phyloP scores from a whole-genome alignment of 2,329 filamentous ascomycete genomes.

The Neoascochyta sp. region DNA sequence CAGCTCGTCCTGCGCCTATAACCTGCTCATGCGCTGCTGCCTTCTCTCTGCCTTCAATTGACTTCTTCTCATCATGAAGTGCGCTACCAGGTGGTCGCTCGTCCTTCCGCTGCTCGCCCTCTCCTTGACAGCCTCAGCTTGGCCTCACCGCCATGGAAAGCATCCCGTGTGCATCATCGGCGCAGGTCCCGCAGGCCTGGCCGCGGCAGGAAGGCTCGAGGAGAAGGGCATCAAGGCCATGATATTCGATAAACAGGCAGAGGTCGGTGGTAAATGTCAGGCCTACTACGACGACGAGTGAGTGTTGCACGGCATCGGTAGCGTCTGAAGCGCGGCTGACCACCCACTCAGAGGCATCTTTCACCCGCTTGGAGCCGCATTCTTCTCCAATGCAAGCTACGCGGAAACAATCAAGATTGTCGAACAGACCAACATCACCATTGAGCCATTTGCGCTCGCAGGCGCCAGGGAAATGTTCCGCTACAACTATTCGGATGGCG shows the following conservation, averaged over 20 bases:
- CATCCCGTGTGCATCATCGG: constrained; percentile 39
- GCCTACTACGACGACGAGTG: constrained; percentile 38
- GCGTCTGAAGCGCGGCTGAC: constrained; percentile 31
- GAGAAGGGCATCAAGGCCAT: constrained; percentile 36
- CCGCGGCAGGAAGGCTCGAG: constrained; percentile 32
- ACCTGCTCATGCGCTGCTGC: constrained; percentile 21
- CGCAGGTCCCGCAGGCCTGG: constrained; percentile 37
- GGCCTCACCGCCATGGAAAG: constrained; percentile 21
- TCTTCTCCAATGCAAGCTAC: constrained; percentile 39
- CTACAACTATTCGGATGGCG: constrained; percentile 34
- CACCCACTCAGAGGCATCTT: constrained; percentile 36
- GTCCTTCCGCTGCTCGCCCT: constrained; percentile 19
- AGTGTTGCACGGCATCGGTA: constrained; percentile 26
- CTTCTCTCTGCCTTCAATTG: constrained; percentile 16
- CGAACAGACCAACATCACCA: constrained; percentile 30
- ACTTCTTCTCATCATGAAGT: constrained; percentile 13
- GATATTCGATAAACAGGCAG: constrained; percentile 36
- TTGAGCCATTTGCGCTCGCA: constrained; percentile 31
- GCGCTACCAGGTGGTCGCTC: constrained; percentile 21
- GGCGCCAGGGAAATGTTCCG: constrained; percentile 31
- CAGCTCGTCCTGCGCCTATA: constrained; percentile 19
- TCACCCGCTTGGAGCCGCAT: constrained; percentile 39
- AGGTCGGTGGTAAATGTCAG: constrained; percentile 39
- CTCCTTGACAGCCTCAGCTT: constrained; percentile 23
- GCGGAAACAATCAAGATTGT: constrained; percentile 36